Conservation (phyloP, 106 monocot genomes). For the Dioscorea dumetorum region DNA sequence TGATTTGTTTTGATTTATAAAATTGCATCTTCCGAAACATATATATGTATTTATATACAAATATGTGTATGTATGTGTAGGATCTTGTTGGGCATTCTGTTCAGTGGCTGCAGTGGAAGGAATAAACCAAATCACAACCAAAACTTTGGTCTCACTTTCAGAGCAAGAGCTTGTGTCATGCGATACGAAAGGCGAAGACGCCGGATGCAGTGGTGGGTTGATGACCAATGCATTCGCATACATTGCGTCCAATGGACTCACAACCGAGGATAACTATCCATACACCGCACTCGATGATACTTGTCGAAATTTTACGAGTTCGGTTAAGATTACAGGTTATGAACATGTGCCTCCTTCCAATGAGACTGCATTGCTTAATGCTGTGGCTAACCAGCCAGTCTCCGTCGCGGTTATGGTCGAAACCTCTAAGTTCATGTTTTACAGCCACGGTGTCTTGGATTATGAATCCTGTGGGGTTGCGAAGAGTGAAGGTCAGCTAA, state of each 20-base stretch:
- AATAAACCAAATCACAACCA: neutral
- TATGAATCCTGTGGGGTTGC: no score
- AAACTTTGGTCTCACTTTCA: neutral
- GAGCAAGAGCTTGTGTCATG: constrained; percentile 5
- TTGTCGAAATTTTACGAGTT: neutral
- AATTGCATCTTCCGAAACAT: neutral
- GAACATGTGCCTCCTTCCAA: neutral
- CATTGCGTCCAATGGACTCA: neutral
- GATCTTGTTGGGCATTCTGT: constrained; percentile 5
- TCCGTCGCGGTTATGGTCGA: no score
- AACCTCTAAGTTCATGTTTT: no score
- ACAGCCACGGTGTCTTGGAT: no score
- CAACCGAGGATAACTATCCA: neutral
- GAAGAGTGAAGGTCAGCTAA: no score
- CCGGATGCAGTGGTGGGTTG: neutral
- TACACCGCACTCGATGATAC: neutral
- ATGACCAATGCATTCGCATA: neutral
- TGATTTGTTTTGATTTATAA: no score
- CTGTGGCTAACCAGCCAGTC: neutral
- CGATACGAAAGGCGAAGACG: neutral
- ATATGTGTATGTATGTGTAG: neutral
- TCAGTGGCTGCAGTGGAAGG: constrained; percentile 6
- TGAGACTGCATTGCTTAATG: neutral
- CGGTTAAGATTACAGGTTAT: neutral
- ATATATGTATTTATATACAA: neutral